Evolutionary conservation across 2,329 filamentous ascomycete species (phyloP).

Genomic region (Penicillium sp.): DNA sequence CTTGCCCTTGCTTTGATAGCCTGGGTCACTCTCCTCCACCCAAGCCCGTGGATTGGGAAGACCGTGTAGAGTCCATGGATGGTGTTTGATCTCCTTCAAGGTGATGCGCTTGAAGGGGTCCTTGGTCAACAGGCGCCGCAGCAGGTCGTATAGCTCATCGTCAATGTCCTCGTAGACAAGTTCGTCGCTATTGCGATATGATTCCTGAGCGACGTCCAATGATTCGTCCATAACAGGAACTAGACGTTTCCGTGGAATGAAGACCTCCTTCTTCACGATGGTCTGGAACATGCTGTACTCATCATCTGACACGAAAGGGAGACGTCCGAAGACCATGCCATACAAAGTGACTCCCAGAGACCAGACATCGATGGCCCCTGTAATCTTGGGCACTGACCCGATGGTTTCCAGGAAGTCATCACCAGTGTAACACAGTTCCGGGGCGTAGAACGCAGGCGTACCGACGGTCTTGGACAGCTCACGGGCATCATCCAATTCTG

Average conservation of each 20-base stretch:
- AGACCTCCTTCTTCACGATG: constrained; percentile 90
- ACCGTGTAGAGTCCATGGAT: constrained; percentile 84
- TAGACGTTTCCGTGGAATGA: constrained; percentile 80
- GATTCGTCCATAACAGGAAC: constrained; percentile 62
- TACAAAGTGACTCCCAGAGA: constrained; percentile 94
- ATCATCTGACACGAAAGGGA: constrained; percentile 89
- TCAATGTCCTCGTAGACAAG: constrained; percentile 84
- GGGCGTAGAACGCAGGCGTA: constrained; percentile 95
- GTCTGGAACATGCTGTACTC: constrained; percentile 89
- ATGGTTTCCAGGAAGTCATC: constrained; percentile 57
- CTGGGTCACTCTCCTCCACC: constrained; percentile 93
- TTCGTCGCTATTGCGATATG: constrained; percentile 68
- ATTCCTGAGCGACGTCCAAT: constrained; percentile 47
- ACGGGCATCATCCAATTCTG: constrained; percentile 86
- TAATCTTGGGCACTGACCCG: constrained; percentile 68
- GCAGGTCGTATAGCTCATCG: constrained; percentile 73
- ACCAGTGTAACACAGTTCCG: constrained; percentile 91
- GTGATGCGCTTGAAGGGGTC: constrained; percentile 87
- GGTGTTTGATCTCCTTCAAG: constrained; percentile 86
- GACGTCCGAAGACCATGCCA: constrained; percentile 88
- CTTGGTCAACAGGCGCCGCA: constrained; percentile 79
- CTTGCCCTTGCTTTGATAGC: constrained; percentile 71
- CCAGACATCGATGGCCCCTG: constrained; percentile 95
- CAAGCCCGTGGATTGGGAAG: constrained; percentile 73
- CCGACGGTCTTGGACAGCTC: constrained; percentile 98